phyloP scores from a whole-genome alignment of 2,329 filamentous ascomycete species.

The Penicillium thymicola region DNA sequence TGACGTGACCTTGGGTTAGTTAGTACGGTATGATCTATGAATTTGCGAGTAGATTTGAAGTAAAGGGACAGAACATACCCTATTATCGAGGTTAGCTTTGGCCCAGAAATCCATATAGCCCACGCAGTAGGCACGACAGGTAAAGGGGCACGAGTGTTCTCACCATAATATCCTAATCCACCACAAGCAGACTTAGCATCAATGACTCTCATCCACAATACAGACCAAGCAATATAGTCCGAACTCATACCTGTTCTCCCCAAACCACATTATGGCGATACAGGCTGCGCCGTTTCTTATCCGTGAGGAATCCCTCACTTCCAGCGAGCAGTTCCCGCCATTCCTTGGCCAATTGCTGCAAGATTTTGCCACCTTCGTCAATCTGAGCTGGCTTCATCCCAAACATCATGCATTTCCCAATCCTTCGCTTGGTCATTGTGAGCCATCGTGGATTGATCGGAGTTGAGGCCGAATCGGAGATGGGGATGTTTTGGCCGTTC shows the following conservation, averaged over 20 bases:
- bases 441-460: constrained; percentile 62
- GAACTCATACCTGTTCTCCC: constrained; percentile 72
- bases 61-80: constrained; percentile 23
- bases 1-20: constrained; percentile 66
- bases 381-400: constrained; percentile 62
- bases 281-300: constrained; percentile 59
- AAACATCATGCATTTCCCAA: constrained; percentile 74
- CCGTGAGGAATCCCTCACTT: constrained; percentile 71
- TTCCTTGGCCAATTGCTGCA: constrained; percentile 58
- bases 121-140: not conserved
- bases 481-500: constrained; percentile 8
- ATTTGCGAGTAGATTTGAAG: not conserved
- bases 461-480: constrained; percentile 19
- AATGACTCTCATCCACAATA: not conserved
- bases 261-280: constrained; percentile 68
- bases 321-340: constrained; percentile 72
- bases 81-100: constrained; percentile 14
- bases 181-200: constrained; percentile 11
- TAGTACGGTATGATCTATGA: not conserved
- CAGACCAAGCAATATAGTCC: not conserved
- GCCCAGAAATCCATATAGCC: not conserved
- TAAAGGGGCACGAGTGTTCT: constrained; percentile 15
- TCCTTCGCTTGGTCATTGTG: constrained; percentile 60
- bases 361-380: constrained; percentile 55
- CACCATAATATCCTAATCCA: constrained; percentile 47